These are phyloP conservation scores for Amorphotheca resinae DNA, from an alignment of 495 filamentous ascomycete genomes.

Conservation along the genomic window DNA sequence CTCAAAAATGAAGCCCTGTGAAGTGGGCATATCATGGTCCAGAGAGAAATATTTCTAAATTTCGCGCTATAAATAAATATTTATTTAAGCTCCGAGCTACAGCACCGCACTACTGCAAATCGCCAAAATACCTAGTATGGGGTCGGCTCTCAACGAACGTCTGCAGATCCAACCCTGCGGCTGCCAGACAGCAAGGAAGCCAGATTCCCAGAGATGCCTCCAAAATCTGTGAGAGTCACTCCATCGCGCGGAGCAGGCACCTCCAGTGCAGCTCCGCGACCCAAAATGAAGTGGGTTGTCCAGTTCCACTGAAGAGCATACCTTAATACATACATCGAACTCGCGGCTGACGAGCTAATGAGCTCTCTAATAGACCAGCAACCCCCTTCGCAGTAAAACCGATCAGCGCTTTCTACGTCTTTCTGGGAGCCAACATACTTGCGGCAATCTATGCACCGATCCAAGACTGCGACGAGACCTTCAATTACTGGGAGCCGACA, in stretches of 20 bases:
- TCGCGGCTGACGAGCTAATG: conserved; percentile 2
- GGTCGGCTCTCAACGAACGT: too few relatives aligned
- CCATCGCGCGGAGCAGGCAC: not conserved
- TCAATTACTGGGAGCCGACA: conserved; percentile 98
- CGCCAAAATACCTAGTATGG: not conserved
- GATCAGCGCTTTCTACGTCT: conserved; percentile 64
- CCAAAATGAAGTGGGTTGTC: conserved; percentile 14
- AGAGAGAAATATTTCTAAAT: not conserved
- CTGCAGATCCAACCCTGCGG: too few relatives aligned
- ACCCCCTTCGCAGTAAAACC: conserved; percentile 55
- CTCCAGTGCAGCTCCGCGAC: not conserved
- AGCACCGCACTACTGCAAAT: not conserved
- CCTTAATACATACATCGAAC: not conserved
- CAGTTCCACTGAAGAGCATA: not conserved
- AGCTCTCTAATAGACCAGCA: conserved; percentile 23
- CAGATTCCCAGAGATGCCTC: conserved; percentile 23
- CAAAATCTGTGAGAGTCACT: conserved; percentile 17
- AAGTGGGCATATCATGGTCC: not conserved
- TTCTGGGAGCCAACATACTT: conserved; percentile 55
- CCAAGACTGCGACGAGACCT: conserved; percentile 97
- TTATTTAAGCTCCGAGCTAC: not conserved
- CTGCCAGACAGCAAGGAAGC: too few relatives aligned
- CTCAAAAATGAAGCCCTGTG: not conserved
- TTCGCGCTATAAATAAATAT: not conserved
- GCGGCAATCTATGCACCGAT: conserved; percentile 83